phyloP scores from a whole-genome alignment of 2,329 filamentous ascomycete species.

The Proliferodiscus dingleyae region DNA sequence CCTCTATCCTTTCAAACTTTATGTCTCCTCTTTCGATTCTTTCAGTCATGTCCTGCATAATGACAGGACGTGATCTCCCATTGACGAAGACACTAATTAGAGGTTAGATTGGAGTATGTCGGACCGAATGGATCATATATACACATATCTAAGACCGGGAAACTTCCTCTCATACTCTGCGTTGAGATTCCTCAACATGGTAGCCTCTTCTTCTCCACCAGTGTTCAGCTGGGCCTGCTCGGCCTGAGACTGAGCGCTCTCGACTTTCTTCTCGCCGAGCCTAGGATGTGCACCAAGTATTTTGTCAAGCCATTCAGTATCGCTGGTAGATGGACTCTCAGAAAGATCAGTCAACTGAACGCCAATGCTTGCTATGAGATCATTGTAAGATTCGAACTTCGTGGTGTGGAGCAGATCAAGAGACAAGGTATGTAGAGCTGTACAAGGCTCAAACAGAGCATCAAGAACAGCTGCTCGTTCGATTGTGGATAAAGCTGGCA shows the following conservation, averaged over 20 bases:
- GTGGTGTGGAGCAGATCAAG: constrained; percentile 59
- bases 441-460: constrained; percentile 78
- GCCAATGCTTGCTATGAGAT: constrained; percentile 64
- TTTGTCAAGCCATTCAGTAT: constrained; percentile 55
- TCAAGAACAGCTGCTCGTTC: constrained; percentile 60
- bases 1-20: constrained; percentile 63
- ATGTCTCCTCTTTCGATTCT: constrained; percentile 67
- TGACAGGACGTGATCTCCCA: constrained; percentile 63
- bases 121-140: constrained; percentile 14
- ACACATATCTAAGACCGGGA: constrained; percentile 79
- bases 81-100: constrained; percentile 74
- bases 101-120: constrained; percentile 12
- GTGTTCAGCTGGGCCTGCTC: constrained; percentile 75
- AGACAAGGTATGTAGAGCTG: constrained; percentile 66
- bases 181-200: constrained; percentile 61
- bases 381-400: constrained; percentile 61
- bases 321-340: constrained; percentile 43
- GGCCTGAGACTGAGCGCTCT: constrained; percentile 73
- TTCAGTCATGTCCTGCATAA: constrained; percentile 76
- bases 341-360: constrained; percentile 57
- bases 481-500: constrained; percentile 51
- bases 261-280: constrained; percentile 73
- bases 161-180: constrained; percentile 73
- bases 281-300: constrained; percentile 81
- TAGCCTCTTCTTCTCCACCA: constrained; percentile 51